Conservation (phyloP, 192 early-diverging fungal species). For the Chytriomyces hyalinus region DNA sequence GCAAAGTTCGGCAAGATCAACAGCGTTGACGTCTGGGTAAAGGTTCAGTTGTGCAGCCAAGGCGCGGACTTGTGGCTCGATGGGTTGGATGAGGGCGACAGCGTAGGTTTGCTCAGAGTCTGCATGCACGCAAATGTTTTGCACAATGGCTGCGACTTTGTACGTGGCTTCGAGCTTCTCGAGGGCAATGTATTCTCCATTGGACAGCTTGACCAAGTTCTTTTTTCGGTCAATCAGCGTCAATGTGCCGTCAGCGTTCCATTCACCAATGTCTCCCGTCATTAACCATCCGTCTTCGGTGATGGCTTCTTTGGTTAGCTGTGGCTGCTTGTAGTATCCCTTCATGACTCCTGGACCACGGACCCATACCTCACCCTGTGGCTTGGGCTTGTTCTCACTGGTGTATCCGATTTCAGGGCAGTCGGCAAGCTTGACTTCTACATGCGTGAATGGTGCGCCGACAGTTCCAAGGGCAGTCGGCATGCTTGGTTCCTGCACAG, state of each 20-base stretch:
- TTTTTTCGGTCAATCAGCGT: slow-evolving; percentile 89
- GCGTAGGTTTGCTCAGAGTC: slow-evolving; percentile 74
- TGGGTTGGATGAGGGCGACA: slow-evolving; percentile 78
- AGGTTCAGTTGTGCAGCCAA: slow-evolving; percentile 45
- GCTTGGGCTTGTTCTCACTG: slow-evolving; percentile 37
- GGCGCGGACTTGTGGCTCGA: slow-evolving; percentile 67
- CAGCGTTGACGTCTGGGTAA: slow-evolving; percentile 30
- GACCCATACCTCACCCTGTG: slow-evolving; percentile 84
- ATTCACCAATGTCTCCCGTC: slow-evolving; percentile 91
- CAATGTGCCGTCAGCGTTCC: slow-evolving; percentile 76
- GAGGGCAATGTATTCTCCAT: slow-evolving; percentile 71
- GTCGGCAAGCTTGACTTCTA: slow-evolving; percentile 80
- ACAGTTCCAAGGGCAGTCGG: slow-evolving; percentile 55
- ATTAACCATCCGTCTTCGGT: slow-evolving; percentile 83
- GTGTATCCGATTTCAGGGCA: slow-evolving; percentile 48
- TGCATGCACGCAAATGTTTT: slow-evolving; percentile 68
- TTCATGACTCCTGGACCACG: slow-evolving; percentile 78
- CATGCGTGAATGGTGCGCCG: slow-evolving; percentile 75
- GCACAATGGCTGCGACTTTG: slow-evolving; percentile 70
- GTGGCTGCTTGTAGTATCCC: slow-evolving; percentile 81
- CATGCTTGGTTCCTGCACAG: slow-evolving; percentile 49
- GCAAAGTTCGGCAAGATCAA: slow-evolving; percentile 61
- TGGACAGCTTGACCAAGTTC: slow-evolving; percentile 90
- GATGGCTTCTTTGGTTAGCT: slow-evolving; percentile 68
- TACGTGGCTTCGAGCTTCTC: slow-evolving; percentile 94